Base-by-base conservation (phyloP, 2,329 filamentous ascomycete species). In the Onygenales sp. region DNA sequence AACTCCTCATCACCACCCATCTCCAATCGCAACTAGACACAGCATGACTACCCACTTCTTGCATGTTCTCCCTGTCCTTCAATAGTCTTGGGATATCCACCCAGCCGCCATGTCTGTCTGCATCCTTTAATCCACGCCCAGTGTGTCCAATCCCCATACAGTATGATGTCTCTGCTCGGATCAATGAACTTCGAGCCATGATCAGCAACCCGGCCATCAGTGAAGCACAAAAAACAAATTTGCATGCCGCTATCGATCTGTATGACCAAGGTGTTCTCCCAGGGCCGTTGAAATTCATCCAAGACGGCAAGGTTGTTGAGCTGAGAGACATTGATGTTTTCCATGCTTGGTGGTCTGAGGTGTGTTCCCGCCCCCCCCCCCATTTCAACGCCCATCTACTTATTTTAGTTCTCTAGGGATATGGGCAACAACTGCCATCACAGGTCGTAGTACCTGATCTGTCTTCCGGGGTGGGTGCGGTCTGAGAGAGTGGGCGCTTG, bases 301-400 rank as follows among this genome's bases (percentile, higher is more conserved):
- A 51, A 34, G 42, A 52, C 13, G 52, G 47, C 33, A 52, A 54
- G 44, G 37, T 54, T 37, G 34, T 51, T 17, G 17, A 14, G 40
- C 40, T 47, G 33, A n/a, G 47, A 17, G 42, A 46, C 9, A 0
- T 52, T 42, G 42, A 52, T 54, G 6, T 40, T 13, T 27, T 27
- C n/a, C 36, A 17, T 27, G 36, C 53, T 46, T 54, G 42, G 34
- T 54, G 53, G 53, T 27, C 44, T 14, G 53, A 54, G 39, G 53
- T 54, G 49, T 51, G 47, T 49, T n/a, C 40, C 42, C 46, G 21
- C 1, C 21, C 21, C 40, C 4, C 21, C 2, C 21, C 1, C 21
- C 21, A 27, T 27, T 27, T 27, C 21, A 27, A 27, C 21, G 21
- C 21, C 21, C 21, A 27, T 27, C 21, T 27, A 27, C 21, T 27